Percentiles rank a stretch among this genome's conserved stretches.
Conservation (phyloP, 139 green algal species). For the Tetraselmis chui region DNA sequence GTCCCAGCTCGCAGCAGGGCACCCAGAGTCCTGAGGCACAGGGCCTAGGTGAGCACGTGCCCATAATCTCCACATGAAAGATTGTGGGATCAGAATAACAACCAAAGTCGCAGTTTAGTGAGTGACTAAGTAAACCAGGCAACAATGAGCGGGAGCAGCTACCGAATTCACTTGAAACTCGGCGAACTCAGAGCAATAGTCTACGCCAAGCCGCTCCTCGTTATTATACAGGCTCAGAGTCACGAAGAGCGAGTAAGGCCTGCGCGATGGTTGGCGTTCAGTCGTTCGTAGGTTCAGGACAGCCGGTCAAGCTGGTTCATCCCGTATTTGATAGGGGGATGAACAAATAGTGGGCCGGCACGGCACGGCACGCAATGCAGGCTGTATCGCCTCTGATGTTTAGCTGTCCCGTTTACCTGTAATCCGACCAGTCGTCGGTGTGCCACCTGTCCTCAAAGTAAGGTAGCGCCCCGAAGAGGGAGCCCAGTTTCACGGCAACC, state of each 20-base stretch:
- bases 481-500: background rate
- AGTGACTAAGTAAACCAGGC: background rate
- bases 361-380: too few species aligned
- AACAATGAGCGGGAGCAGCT: background rate
- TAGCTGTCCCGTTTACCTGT: too few species aligned
- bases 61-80: slow-evolving; percentile 45
- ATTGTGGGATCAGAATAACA: slow-evolving; percentile 40
- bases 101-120: slow-evolving; percentile 1
- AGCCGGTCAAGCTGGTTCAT: too few species aligned
- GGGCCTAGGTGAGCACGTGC: slow-evolving; percentile 41
- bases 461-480: background rate
- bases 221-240: background rate
- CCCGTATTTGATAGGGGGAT: background rate
- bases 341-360: too few species aligned
- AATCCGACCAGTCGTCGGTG: background rate
- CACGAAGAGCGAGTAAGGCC: background rate
- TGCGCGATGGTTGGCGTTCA: background rate
- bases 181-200: background rate
- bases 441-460: background rate
- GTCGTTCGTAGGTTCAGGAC: background rate
- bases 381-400: too few species aligned
- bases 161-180: background rate
- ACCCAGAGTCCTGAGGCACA: slow-evolving; percentile 32
- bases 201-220: background rate
- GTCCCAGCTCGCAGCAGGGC: slow-evolving; percentile 40